Conservation (phyloP, 306 rosid species). For the Cucurbita maxima region DNA sequence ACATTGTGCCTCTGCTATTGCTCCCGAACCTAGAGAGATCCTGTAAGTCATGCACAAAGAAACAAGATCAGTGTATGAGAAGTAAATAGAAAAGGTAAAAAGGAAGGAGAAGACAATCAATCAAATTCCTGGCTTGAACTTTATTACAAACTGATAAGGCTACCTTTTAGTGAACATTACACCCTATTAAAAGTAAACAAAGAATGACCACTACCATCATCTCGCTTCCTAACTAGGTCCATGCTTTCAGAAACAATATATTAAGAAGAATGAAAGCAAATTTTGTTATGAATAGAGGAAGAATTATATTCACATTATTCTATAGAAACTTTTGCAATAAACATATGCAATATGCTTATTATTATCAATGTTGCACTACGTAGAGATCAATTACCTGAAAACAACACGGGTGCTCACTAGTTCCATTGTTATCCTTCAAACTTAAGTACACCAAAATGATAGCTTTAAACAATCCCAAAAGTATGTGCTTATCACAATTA, state of each 20-base stretch:
- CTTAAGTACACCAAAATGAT: background rate
- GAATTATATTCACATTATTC: background rate
- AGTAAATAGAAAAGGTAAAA: background rate
- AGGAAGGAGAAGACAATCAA: background rate
- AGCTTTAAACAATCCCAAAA: background rate
- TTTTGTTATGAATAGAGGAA: background rate
- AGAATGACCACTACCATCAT: background rate
- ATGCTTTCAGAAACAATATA: background rate
- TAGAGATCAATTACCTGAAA: background rate
- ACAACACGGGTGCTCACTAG: background rate
- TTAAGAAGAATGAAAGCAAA: background rate
- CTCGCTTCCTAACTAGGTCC: background rate
- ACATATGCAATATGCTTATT: background rate
- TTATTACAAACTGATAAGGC: background rate
- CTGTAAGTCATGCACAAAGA: background rate
- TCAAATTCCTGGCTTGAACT: background rate
- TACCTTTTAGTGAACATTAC: background rate
- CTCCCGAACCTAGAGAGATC: background rate
- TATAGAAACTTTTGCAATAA: background rate
- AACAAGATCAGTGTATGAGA: background rate
- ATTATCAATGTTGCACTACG: background rate
- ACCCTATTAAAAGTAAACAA: background rate
- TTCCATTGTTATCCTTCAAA: background rate
- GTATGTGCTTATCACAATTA: background rate
- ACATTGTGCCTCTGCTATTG: background rate